Conservation (phyloP, 1,139 yeast genomes). For the Blastobotrys proliferans region DNA sequence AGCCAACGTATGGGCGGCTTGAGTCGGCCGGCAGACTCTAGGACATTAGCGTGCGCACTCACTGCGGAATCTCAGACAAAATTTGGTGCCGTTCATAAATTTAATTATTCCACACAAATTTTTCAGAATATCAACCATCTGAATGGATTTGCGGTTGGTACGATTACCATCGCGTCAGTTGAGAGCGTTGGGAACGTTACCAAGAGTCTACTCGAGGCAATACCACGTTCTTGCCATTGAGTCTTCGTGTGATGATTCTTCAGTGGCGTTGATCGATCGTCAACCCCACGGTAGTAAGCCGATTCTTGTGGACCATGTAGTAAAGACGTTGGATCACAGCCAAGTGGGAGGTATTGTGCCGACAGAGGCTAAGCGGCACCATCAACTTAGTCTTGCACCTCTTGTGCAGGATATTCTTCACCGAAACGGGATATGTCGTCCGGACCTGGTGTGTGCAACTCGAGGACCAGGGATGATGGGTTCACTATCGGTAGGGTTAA, state of each 20-base stretch:
- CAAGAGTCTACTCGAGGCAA: not conserved
- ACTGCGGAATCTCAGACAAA: too few relatives aligned
- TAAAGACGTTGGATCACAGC: slow-evolving; percentile 62
- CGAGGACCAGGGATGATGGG: slow-evolving; percentile 98
- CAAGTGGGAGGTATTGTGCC: slow-evolving; percentile 85
- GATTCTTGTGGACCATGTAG: slow-evolving; percentile 53
- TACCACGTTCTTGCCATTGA: slow-evolving; percentile 83
- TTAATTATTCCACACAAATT: too few relatives aligned
- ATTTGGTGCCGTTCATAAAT: slow-evolving; percentile 1
- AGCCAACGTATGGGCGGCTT: too few relatives aligned
- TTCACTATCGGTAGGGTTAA: slow-evolving; percentile 75
- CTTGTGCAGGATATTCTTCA: slow-evolving; percentile 40
- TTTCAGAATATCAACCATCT: too few relatives aligned
- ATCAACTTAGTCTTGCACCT: slow-evolving; percentile 52
- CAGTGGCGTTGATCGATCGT: slow-evolving; percentile 72
- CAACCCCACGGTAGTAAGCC: slow-evolving; percentile 40
- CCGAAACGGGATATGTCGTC: slow-evolving; percentile 38
- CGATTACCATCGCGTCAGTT: too few relatives aligned
- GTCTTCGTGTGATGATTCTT: slow-evolving; percentile 93
- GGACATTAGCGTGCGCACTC: too few relatives aligned
- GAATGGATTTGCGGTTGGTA: too few relatives aligned
- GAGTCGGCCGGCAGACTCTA: too few relatives aligned
- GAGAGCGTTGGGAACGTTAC: too few relatives aligned
- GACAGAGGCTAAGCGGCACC: slow-evolving; percentile 76
- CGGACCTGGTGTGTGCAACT: slow-evolving; percentile 83